Evolutionary conservation across 768 basidiomycete species (phyloP).

Genomic region (Rhizopogon roseolus): DNA sequence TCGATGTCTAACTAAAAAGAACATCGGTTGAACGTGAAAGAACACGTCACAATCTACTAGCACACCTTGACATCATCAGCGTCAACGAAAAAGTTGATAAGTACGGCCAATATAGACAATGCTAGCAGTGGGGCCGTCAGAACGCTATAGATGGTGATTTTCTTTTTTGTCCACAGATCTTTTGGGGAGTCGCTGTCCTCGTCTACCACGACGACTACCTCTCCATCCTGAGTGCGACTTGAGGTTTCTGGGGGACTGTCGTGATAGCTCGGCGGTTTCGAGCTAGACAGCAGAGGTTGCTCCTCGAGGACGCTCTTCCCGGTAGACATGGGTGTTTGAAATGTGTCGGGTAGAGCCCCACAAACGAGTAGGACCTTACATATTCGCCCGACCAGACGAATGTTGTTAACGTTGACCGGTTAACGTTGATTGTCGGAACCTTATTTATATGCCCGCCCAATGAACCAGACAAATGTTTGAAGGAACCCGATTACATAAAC

Average conservation of each 20-base stretch:
- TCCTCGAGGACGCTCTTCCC: constrained; percentile 9
- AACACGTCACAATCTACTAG: constrained; percentile 37
- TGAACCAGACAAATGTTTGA: too few species aligned
- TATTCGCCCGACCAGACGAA: too few species aligned
- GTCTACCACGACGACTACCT: background rate
- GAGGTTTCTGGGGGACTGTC: background rate
- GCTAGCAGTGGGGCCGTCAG: constrained; percentile 33
- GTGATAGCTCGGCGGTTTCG: constrained; percentile 14
- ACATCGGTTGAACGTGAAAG: constrained; percentile 31
- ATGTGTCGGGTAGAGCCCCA: too few species aligned
- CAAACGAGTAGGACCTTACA: too few species aligned
- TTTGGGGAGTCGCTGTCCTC: constrained; percentile 4
- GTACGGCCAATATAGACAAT: constrained; percentile 37
- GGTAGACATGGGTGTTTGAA: constrained; percentile 13
- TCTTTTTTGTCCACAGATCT: constrained; percentile 6
- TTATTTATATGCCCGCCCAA: too few species aligned
- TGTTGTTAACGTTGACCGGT: too few species aligned
- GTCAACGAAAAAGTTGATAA: constrained; percentile 69
- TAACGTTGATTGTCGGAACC: too few species aligned
- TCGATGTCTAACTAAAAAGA: constrained; percentile 67
- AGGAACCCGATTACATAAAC: too few species aligned
- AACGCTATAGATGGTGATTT: constrained; percentile 23
- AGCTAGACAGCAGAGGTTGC: constrained; percentile 18
- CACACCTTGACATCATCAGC: constrained; percentile 63
- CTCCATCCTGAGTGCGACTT: constrained; percentile 8